These are phyloP conservation scores for Dendrobium chrysotoxum DNA, from an alignment of 106 monocot species.

Conservation along the genomic window DNA sequence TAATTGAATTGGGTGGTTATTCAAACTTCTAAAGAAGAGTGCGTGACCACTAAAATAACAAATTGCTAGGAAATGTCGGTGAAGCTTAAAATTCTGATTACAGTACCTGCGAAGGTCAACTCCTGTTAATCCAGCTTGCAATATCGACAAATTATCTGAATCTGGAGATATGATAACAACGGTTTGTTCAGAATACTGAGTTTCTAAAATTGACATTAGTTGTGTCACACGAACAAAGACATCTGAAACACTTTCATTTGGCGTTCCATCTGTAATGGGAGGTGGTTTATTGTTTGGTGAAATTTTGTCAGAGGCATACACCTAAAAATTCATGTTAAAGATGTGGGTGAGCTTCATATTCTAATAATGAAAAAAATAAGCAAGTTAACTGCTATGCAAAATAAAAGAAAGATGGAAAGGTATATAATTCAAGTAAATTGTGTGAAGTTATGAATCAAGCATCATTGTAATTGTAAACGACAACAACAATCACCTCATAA, in stretches of 20 bases:
- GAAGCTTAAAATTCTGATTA: background rate
- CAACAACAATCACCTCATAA: too few relatives aligned
- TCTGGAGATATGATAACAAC: constrained; percentile 80
- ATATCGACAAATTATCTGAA: constrained; percentile 75
- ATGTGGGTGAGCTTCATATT: background rate
- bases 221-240: constrained; percentile 84
- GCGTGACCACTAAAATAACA: background rate
- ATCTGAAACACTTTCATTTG: constrained; percentile 84
- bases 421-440: background rate
- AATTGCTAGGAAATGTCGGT: background rate
- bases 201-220: constrained; percentile 89
- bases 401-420: background rate
- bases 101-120: constrained; percentile 71
- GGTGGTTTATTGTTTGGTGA: constrained; percentile 80
- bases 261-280: constrained; percentile 69
- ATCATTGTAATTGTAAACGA: too few relatives aligned
- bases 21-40: background rate
- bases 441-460: too few relatives aligned
- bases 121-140: constrained; percentile 80
- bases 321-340: constrained; percentile 23
- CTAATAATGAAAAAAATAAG: background rate
- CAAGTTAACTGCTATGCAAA: background rate
- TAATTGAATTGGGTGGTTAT: background rate
- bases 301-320: constrained; percentile 66
- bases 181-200: constrained; percentile 81